Evolutionary conservation across 306 rosid genomes (phyloP), one percentile per base, ranked within the genome.

Genomic region (Fragaria iinumae): DNA sequence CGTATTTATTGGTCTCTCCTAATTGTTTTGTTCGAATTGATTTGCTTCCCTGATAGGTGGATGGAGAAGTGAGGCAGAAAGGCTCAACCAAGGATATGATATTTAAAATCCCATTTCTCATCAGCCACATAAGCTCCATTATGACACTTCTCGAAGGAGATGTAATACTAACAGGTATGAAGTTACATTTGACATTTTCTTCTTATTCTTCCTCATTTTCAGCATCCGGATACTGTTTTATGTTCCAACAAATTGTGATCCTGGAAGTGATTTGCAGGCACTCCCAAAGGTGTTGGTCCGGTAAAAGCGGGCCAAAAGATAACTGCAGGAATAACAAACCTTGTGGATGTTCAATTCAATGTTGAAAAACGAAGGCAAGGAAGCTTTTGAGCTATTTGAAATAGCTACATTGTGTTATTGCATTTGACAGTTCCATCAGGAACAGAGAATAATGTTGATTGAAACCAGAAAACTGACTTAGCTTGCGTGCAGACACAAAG

Each of bases 71-170:
- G 77, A 91, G 93, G 82, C 98, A 94, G 85, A 94, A 86, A 77
- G 98, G 97, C 79, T 90, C 98, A 69, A 94, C 98, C 79, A 92
- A 89, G 87, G 95, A 94, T 81, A 90, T 89, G 97, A 94, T 92
- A 57, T 94, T 94, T 79, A 94, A 90, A 89, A 81, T 94, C 65
- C 98, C 98, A 18, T 94, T 80, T 87, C 89, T 94, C 74, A 88
- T 94, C 79, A 94, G 98, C 89, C 83, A 92, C 84, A 90, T 92
- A 73, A 94, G 96, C 81, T 89, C 97, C 57, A 11, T 87, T 77
- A 83, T 92, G 85, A 94, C 98, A 73, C 91, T 94, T 84, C 82
- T 94, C 67, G 97, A 92, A 88, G 97, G 98, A 81, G 98, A 94
- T 84, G 97, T 94, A 68, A 89, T 92, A 68, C 92, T 94, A 20